Conservation (phyloP, 225 moss, liverwort and hornwort species). For the Ulota crispa region DNA sequence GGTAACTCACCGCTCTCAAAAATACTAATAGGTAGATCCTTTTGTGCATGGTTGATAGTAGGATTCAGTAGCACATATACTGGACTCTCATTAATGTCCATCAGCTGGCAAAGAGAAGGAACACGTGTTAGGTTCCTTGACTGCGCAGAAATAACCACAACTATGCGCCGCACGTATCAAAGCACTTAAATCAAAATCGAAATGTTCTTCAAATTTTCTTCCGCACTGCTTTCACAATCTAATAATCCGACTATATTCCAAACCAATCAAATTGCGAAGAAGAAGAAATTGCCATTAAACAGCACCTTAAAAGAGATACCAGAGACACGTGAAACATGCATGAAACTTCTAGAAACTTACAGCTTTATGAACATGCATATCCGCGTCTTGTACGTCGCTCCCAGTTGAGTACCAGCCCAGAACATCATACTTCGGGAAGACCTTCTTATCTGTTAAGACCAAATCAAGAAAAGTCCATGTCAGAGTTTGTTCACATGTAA, state of each 20-base stretch:
- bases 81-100: conserved; percentile 98
- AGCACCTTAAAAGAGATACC: neutral
- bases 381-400: conserved; percentile 91
- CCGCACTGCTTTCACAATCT: neutral
- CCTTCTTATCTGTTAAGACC: conserved; percentile 82
- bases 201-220: neutral
- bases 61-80: conserved; percentile 92
- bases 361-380: conserved; percentile 98
- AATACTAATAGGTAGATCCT: conserved; percentile 91
- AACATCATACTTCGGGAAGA: conserved; percentile 97
- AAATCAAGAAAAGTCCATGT: conserved; percentile 13
- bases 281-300: neutral
- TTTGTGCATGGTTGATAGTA: conserved; percentile 94
- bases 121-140: conserved; percentile 28
- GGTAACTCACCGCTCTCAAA: conserved; percentile 87
- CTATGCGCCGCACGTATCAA: neutral
- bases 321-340: neutral
- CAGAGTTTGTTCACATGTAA: neutral
- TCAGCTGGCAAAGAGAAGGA: conserved; percentile 56
- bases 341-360: conserved; percentile 39
- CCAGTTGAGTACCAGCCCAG: conserved; percentile 99
- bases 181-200: neutral
- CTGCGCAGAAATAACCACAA: conserved; percentile 19
- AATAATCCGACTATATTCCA: neutral
- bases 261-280: neutral